Evolutionary conservation across 1,139 yeast genomes (phyloP).

Genomic region (Neolecta irregularis): DNA sequence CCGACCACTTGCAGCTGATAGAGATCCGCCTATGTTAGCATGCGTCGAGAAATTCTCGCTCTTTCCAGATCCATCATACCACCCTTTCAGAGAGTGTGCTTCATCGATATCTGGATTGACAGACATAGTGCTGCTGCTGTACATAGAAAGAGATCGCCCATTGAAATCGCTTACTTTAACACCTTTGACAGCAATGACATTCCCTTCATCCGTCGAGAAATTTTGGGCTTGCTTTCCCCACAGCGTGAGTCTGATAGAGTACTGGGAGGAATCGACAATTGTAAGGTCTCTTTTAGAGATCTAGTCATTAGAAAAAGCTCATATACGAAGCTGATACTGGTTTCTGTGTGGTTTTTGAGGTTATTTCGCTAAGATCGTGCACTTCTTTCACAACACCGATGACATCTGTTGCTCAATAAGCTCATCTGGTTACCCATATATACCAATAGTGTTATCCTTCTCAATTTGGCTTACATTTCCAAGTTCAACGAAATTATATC

Average conservation of each 20-base stretch:
- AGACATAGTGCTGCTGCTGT: constrained; percentile 59
- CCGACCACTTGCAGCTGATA: constrained; percentile 30
- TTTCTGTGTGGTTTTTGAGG: constrained; percentile 85
- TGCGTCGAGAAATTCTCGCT: constrained; percentile 14
- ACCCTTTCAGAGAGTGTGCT: constrained; percentile 76
- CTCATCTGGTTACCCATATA: neutral
- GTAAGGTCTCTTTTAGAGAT: constrained; percentile 80
- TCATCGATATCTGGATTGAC: constrained; percentile 81
- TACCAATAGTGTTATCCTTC: constrained; percentile 37
- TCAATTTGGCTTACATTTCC: constrained; percentile 52
- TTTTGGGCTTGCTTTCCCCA: constrained; percentile 80
- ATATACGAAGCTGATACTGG: constrained; percentile 24
- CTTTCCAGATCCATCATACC: constrained; percentile 79
- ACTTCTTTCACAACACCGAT: constrained; percentile 73
- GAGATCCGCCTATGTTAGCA: constrained; percentile 18
- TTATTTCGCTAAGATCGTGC: constrained; percentile 57
- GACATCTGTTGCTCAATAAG: constrained; percentile 39
- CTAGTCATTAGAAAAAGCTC: neutral
- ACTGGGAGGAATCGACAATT: constrained; percentile 73
- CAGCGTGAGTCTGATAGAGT: constrained; percentile 61
- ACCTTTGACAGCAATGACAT: constrained; percentile 85
- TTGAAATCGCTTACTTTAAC: constrained; percentile 79
- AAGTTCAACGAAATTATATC: constrained; percentile 61
- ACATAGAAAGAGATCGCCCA: constrained; percentile 70
- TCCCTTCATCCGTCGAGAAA: constrained; percentile 54